Base-by-base conservation (phyloP, 305 asterid genomes). In the Vinca major region DNA sequence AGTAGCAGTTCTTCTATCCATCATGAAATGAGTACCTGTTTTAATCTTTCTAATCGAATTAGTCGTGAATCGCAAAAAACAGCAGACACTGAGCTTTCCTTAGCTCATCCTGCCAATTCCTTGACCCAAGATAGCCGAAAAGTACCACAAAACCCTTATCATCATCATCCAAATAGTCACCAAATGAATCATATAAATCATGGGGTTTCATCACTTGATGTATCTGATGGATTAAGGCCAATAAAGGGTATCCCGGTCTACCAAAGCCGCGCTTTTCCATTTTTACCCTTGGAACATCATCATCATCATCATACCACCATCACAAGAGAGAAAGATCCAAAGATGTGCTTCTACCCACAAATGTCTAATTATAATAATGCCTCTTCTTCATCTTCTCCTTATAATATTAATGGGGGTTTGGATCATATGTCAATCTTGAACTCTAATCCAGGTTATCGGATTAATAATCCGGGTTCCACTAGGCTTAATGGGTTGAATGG, bases 221-320 rank as follows among this genome's bases (percentile, higher is more conserved):
- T 81, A 78, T 82, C 96, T 0, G 86, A 85, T 67, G 86, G 82
- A 11, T 63, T 80, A 26, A 78, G 85, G 66, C 98, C 98, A 6
- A 89, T 92, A 64, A 92, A 88, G 78, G 98, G 98, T 20, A 86
- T 92, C 71, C 98, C 98, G 1, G 96, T 92, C 4, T 89, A 92
- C 77, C 96, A 90, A 53, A 88, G 86, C 90, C 90, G 94, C 52
- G 81, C 96, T 5, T 89, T 89, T 66, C 95, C 96, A 4, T 77
- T 77, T 70, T 73, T 69, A 47, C 72, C 77, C 51, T 33, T 73
- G 37, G 75, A 77, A 33, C 0, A 26, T 26, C 33, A 26, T 26
- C 33, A 26, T 26, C 33, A 26, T 26, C 33, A 26, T 26, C 0
- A 26, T 26, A 26, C 33, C 0, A 26, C 33, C 33, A n/a, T n/a